Percentiles rank a stretch among this genome's conserved stretches.
phyloP scores from a whole-genome alignment of 2,329 filamentous ascomycete species.

The Bretziella fagacearum region DNA sequence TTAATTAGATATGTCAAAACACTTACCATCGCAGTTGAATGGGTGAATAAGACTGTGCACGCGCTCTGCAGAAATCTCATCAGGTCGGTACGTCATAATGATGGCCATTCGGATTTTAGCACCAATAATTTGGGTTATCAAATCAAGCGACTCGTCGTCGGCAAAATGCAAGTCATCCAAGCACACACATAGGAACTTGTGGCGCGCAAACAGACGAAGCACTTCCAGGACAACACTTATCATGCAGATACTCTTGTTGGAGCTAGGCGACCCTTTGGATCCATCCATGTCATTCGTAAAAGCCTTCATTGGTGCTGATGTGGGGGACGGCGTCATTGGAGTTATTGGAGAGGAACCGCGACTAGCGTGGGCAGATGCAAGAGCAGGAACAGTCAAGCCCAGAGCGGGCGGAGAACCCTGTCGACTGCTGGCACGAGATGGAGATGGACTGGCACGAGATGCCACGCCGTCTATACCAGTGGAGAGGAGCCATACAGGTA shows the following conservation, averaged over 20 bases:
- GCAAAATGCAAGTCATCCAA: conserved; percentile 84
- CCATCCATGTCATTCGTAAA: conserved; percentile 27
- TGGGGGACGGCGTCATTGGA: conserved; percentile 31
- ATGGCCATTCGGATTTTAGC: conserved; percentile 68
- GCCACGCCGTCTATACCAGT: conserved; percentile 18
- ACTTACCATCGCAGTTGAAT: conserved; percentile 34
- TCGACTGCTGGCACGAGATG: conserved; percentile 16
- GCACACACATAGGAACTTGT: conserved; percentile 77
- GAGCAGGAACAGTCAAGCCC: conserved; percentile 12
- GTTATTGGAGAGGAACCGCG: conserved; percentile 34
- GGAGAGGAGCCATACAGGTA: conserved; percentile 54
- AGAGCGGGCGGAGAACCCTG: conserved; percentile 12
- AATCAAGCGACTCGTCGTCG: conserved; percentile 69
- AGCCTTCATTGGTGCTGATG: conserved; percentile 24
- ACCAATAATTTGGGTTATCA: conserved; percentile 64
- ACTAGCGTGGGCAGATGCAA: conserved; percentile 24
- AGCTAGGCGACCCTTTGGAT: neutral
- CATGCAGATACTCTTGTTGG: conserved; percentile 44
- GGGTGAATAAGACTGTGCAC: conserved; percentile 39
- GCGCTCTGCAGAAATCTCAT: conserved; percentile 41
- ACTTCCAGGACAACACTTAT: conserved; percentile 83
- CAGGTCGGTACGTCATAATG: conserved; percentile 57
- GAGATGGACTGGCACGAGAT: conserved; percentile 16
- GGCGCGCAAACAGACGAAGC: conserved; percentile 59
- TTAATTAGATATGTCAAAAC: neutral